Base-by-base conservation (phyloP, 2,329 filamentous ascomycete genomes). In the Zalaria obscura region DNA sequence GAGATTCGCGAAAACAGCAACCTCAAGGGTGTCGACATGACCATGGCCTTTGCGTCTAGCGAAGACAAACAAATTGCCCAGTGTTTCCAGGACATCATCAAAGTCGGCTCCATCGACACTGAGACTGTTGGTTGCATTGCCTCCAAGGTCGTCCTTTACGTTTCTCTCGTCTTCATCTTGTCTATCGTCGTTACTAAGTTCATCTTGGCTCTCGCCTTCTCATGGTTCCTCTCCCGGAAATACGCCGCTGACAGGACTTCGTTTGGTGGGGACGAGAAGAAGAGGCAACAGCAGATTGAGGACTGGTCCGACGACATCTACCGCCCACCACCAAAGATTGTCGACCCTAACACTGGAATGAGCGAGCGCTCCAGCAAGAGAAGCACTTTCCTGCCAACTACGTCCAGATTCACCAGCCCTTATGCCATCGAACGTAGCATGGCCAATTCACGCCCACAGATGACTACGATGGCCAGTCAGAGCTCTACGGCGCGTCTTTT, bases 301-400 rank as follows among this genome's bases (percentile, higher is more conserved):
- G 89, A 95, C 54, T 98, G 91, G 91, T 82, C 81, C 9, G 85
- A 96, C 49, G 91, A 98, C 56, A 98, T 98, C 53, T 96, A 98
- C 62, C 83, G 87, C 35, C 83, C 89, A 3, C 86, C 87, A 25
- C 79, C 82, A 41, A 83, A 87, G 50, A 70, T 95, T 48, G 75
- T 80, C 3, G 91, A 94, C 52, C 67, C 81, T 35, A 46, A 42
- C 28, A 45, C 42, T 40, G 81, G 76, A 54, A 79, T 75, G 39
- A 73, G 77, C 45, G 86, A 89, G 48, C 75, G 83, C 40, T 71
- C 68, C 42, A 86, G 73, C 72, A 94, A 89, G 67, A 81, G 89
- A 50, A 75, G 71, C 47, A 94, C 85, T 60, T 93, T 98, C 65
- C 67, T 98, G 45, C 91, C 91, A 0, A 93, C 84, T 0, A 96